Evolutionary conservation across 2,329 filamentous ascomycete species (phyloP).

Genomic region (Chaetomiaceae sp.): DNA sequence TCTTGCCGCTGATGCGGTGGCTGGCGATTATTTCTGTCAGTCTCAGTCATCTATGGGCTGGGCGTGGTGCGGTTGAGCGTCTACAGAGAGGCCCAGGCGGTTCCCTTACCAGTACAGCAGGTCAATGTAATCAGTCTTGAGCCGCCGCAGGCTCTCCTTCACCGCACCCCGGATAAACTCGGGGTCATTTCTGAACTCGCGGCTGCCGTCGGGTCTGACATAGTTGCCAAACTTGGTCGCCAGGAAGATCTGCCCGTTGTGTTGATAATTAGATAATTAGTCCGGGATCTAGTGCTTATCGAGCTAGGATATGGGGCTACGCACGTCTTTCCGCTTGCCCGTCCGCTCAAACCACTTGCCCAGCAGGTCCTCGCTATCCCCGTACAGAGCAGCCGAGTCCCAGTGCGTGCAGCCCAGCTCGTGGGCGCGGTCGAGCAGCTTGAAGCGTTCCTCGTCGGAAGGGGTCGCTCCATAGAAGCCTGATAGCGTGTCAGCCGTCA

Average conservation of each 20-base stretch:
- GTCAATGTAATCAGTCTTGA: constrained; percentile 44
- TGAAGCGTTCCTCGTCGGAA: constrained; percentile 41
- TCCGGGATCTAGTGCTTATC: no score
- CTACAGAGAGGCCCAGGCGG: no score
- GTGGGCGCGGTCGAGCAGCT: constrained; percentile 42
- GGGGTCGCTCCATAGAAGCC: constrained; percentile 32
- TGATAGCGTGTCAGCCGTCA: neutral
- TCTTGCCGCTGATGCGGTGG: constrained; percentile 40
- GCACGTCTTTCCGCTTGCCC: constrained; percentile 36
- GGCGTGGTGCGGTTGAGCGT: no score
- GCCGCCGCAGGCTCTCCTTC: constrained; percentile 36
- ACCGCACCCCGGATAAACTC: constrained; percentile 41
- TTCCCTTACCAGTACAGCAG: constrained; percentile 39
- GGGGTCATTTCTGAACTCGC: constrained; percentile 33
- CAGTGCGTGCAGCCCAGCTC: constrained; percentile 41
- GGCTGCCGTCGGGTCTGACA: constrained; percentile 23
- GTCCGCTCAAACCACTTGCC: constrained; percentile 45
- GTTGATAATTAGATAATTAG: neutral
- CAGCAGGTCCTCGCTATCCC: constrained; percentile 44
- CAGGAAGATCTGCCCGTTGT: constrained; percentile 41
- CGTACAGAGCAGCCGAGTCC: constrained; percentile 43
- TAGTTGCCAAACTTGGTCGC: constrained; percentile 47
- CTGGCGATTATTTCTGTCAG: constrained; percentile 11
- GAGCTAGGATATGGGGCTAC: neutral
- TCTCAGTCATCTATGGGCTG: no score